A percentile compares a stretch with the other conserved stretches of the same genome.
These are phyloP conservation scores for Inga leiocalycina DNA, from an alignment of 306 rosid species.

Conservation along the genomic window DNA sequence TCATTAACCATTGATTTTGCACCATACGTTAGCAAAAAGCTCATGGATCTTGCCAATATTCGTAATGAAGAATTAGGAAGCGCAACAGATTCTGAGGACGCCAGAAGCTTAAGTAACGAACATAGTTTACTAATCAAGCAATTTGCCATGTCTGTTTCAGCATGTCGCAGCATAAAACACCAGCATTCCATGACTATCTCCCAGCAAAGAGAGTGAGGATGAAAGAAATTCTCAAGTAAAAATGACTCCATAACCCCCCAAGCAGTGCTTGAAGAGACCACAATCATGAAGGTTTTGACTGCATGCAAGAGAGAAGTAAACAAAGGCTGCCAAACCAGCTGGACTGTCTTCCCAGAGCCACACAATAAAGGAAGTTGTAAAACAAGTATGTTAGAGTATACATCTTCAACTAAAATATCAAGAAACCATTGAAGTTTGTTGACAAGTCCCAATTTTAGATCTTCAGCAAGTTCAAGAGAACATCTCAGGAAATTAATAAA, in stretches of 20 bases:
- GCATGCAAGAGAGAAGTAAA: slow-evolving; percentile 67
- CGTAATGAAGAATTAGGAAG: slow-evolving; percentile 61
- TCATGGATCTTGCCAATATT: slow-evolving; percentile 77
- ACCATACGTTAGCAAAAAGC: slow-evolving; percentile 62
- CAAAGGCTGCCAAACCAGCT: slow-evolving; percentile 68
- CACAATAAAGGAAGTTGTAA: slow-evolving; percentile 60
- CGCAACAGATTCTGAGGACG: slow-evolving; percentile 64
- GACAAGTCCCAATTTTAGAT: slow-evolving; percentile 51
- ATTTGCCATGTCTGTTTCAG: slow-evolving; percentile 59
- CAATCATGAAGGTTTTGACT: slow-evolving; percentile 73
- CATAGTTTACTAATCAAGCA: slow-evolving; percentile 54
- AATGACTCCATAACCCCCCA: slow-evolving; percentile 73
- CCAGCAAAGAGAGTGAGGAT: slow-evolving; percentile 92
- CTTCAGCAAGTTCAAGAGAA: slow-evolving; percentile 59
- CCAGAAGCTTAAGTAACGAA: slow-evolving; percentile 67
- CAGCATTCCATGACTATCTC: slow-evolving; percentile 91
- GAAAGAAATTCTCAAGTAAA: slow-evolving; percentile 79
- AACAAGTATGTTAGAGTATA: slow-evolving; percentile 69
- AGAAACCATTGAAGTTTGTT: slow-evolving; percentile 71
- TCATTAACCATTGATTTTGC: slow-evolving; percentile 58
- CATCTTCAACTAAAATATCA: slow-evolving; percentile 60
- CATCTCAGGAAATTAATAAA: slow-evolving; percentile 62
- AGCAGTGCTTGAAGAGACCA: slow-evolving; percentile 64
- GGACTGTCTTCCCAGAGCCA: slow-evolving; percentile 59
- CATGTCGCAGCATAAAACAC: slow-evolving; percentile 80